Evolutionary conservation across 257 asterid genomes (phyloP).

Genomic region (Solanum bulbocastanum): DNA sequence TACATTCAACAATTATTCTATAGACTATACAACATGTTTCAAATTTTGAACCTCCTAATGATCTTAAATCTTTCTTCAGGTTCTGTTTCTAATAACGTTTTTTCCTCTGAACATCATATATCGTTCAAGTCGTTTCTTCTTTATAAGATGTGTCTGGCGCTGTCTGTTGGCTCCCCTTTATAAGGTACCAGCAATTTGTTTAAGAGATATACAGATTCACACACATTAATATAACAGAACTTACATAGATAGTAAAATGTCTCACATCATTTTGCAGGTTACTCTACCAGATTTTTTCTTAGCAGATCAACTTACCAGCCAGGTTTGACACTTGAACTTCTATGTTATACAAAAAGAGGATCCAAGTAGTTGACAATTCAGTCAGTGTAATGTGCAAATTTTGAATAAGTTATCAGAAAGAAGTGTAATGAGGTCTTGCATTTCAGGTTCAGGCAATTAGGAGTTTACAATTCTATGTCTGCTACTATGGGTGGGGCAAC

Average conservation of each 20-base stretch:
- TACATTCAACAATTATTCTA: not conserved
- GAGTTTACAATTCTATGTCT: slow-evolving; percentile 49
- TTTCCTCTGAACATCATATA: slow-evolving; percentile 68
- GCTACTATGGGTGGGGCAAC: slow-evolving; percentile 63
- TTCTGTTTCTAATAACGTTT: slow-evolving; percentile 36
- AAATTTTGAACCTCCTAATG: not conserved
- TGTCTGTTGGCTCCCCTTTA: slow-evolving; percentile 80
- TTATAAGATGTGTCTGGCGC: slow-evolving; percentile 47
- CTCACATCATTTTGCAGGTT: slow-evolving; percentile 31
- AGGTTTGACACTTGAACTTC: slow-evolving; percentile 26
- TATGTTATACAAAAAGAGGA: not conserved
- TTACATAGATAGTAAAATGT: not conserved
- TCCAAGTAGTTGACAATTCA: not conserved
- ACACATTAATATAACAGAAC: not conserved
- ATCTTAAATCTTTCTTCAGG: slow-evolving; percentile 15
- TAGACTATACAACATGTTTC: not conserved
- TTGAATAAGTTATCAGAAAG: not conserved
- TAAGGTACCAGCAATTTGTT: slow-evolving; percentile 36
- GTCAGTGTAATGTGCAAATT: not conserved
- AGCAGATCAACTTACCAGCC: slow-evolving; percentile 94
- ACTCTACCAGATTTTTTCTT: slow-evolving; percentile 70
- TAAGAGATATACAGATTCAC: not conserved
- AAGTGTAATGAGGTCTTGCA: not conserved
- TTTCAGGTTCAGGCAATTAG: slow-evolving; percentile 72
- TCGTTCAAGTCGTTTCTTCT: slow-evolving; percentile 74